phyloP scores from a whole-genome alignment of 352 stramenopile genomes.

The Globisporangium ultimum region DNA sequence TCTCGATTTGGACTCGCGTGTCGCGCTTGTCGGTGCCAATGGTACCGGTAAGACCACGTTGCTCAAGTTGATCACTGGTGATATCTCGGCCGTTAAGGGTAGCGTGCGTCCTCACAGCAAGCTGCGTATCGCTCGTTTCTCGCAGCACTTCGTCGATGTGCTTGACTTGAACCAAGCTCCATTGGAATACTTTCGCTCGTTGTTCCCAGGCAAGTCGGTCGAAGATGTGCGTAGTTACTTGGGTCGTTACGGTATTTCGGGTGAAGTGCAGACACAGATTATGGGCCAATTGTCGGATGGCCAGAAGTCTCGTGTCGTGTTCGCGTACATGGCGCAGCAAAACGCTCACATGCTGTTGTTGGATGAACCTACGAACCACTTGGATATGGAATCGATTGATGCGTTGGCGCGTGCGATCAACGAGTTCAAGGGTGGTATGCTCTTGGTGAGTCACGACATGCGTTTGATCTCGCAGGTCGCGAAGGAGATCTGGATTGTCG shows the following conservation, averaged over 20 bases:
- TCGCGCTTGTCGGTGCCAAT: conserved; percentile 97
- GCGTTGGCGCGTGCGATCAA: conserved; percentile 97
- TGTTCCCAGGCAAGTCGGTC: conserved; percentile 92
- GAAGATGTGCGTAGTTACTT: conserved; percentile 96
- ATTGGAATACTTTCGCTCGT: conserved; percentile 95
- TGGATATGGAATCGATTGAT: conserved; percentile 97
- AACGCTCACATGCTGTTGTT: conserved; percentile 95
- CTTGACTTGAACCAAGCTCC: conserved; percentile 94
- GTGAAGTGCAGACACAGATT: conserved; percentile 95
- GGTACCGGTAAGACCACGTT: conserved; percentile 97
- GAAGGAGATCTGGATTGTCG: conserved; percentile 99
- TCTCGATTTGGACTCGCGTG: conserved; percentile 95
- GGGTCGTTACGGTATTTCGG: conserved; percentile 95
- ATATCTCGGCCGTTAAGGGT: conserved; percentile 91
- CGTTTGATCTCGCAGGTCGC: conserved; percentile 97
- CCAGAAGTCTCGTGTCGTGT: conserved; percentile 97
- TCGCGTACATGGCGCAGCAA: conserved; percentile 96
- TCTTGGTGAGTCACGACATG: conserved; percentile 99
- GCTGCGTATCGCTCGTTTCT: conserved; percentile 96
- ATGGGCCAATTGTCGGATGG: conserved; percentile 96
- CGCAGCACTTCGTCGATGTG: conserved; percentile 98
- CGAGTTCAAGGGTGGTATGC: conserved; percentile 95
- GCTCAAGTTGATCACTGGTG: conserved; percentile 97
- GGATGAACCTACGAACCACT: conserved; percentile 89
- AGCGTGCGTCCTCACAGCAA: conserved; percentile 96